Evolutionary conservation across 2,329 filamentous ascomycete genomes (phyloP).

Genomic region (Penicillium sp.): DNA sequence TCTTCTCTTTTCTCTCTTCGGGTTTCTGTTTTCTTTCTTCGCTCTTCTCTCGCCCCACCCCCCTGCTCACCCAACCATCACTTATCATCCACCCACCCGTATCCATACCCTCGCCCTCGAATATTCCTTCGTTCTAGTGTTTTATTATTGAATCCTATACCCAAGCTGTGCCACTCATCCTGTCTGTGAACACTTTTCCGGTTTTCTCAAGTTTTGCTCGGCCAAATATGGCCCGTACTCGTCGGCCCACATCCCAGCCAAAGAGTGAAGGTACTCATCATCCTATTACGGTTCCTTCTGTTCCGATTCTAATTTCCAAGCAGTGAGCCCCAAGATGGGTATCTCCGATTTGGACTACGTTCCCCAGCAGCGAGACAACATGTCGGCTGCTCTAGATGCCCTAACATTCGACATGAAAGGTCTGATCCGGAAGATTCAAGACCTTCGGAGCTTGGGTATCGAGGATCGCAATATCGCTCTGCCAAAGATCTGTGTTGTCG

Average conservation of each 20-base stretch:
- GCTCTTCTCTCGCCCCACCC: background rate
- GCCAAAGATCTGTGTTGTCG: constrained; percentile 80
- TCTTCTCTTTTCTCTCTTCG: no score
- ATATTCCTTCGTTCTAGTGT: no score
- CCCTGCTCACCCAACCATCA: no score
- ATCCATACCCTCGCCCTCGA: no score
- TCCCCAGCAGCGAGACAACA: background rate
- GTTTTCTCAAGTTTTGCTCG: no score
- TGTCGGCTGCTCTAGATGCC: constrained; percentile 7
- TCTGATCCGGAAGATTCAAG: constrained; percentile 49
- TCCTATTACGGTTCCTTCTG: no score
- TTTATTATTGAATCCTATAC: no score
- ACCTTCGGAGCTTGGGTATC: constrained; percentile 73
- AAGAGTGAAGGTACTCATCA: background rate
- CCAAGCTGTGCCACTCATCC: no score
- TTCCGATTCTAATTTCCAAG: background rate
- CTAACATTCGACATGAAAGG: constrained; percentile 41
- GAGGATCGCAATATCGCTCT: constrained; percentile 69
- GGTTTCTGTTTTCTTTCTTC: no score
- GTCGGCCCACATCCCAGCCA: background rate
- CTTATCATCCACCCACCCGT: no score
- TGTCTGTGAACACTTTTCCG: no score
- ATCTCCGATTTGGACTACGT: background rate
- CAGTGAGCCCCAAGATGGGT: background rate
- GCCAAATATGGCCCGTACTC: background rate